A percentile compares a stretch with the other conserved stretches of the same genome.
Conservation (phyloP, 495 filamentous ascomycete species). For the Physcia stellaris region DNA sequence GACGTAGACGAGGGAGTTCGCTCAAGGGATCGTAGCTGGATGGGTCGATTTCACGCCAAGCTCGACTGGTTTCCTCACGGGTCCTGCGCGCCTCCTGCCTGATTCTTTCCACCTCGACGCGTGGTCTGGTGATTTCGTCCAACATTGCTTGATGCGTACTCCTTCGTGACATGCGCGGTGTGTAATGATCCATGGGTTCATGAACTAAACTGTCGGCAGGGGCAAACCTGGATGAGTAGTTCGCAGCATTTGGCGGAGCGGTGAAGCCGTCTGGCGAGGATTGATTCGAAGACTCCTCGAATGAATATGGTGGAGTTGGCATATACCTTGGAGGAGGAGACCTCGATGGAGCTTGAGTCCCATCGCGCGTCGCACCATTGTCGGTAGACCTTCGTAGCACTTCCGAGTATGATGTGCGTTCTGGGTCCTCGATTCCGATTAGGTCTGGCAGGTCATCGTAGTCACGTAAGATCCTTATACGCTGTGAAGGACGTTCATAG, state of each 20-base stretch:
- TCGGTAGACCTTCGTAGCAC: too few species aligned
- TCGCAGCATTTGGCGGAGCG: constrained; percentile 14
- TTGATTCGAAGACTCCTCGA: constrained; percentile 17
- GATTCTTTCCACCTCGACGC: too few species aligned
- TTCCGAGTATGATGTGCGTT: too few species aligned
- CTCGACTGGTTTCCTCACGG: not conserved
- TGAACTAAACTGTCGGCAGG: constrained; percentile 25
- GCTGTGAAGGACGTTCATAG: constrained; percentile 20
- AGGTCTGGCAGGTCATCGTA: too few species aligned
- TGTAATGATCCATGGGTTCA: too few species aligned
- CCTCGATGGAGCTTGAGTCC: too few species aligned
- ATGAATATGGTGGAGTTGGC: constrained; percentile 18
- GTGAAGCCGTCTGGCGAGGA: constrained; percentile 12
- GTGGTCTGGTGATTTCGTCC: too few species aligned
- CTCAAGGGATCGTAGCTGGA: not conserved
- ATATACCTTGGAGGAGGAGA: constrained; percentile 11
- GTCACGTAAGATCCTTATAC: constrained; percentile 16
- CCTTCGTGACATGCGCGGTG: too few species aligned
- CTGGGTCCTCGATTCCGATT: too few species aligned
- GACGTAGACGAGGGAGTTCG: constrained; percentile 10
- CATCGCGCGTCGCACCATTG: too few species aligned
- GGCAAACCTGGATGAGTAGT: constrained; percentile 33
- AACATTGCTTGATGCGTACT: too few species aligned
- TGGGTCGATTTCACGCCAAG: not conserved
- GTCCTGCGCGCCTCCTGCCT: not conserved